Conservation (phyloP, 2,329 filamentous ascomycete genomes). For the Pyrenophora seminiperda region DNA sequence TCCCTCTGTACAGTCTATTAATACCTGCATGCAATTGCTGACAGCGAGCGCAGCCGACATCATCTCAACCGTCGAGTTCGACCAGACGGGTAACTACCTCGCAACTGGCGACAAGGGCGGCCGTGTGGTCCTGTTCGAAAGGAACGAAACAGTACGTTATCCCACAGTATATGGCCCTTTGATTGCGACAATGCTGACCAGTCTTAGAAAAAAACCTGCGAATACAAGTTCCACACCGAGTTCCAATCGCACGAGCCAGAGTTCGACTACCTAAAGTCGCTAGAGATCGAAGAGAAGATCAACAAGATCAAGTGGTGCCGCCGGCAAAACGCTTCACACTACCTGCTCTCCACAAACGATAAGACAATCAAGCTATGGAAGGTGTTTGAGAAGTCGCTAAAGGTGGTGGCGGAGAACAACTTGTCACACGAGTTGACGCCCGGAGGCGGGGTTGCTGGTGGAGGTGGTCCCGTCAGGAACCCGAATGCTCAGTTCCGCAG, state of each 20-base stretch:
- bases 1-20: constrained; percentile 5
- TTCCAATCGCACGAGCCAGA: constrained; percentile 99
- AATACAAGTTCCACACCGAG: constrained; percentile 99
- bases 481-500: constrained; percentile 77
- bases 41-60: constrained; percentile 69
- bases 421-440: constrained; percentile 93
- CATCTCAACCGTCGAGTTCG: constrained; percentile 89
- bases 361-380: constrained; percentile 99
- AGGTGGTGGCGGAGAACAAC: constrained; percentile 99
- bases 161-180: background rate
- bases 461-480: constrained; percentile 77
- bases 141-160: constrained; percentile 86
- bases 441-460: constrained; percentile 68
- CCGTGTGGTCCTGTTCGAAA: constrained; percentile 82
- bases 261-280: constrained; percentile 98
- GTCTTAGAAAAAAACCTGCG: constrained; percentile 95
- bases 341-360: constrained; percentile 97
- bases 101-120: constrained; percentile 90
- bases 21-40: constrained; percentile 18
- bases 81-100: constrained; percentile 87
- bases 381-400: constrained; percentile 98
- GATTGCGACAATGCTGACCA: constrained; percentile 16
- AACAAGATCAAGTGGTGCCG: constrained; percentile 99
- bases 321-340: constrained; percentile 97
- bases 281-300: constrained; percentile 99